These are phyloP conservation scores for Magnolia kwangsiensis DNA, from an alignment of 164 flowering plant genomes.

Conservation along the genomic window DNA sequence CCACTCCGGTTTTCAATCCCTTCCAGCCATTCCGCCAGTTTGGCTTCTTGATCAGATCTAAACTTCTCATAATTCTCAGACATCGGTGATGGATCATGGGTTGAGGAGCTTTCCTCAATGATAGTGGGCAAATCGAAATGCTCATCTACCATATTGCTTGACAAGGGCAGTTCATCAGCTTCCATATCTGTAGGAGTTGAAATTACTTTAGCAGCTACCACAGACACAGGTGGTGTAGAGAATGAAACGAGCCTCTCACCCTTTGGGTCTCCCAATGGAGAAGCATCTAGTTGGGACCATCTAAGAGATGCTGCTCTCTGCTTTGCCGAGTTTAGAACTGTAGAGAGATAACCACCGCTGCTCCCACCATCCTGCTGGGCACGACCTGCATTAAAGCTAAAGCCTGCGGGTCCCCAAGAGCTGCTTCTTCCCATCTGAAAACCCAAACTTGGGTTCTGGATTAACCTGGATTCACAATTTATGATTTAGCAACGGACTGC, in stretches of 20 bases:
- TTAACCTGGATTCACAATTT: slow-evolving; percentile 24
- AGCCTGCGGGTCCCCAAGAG: slow-evolving; percentile 47
- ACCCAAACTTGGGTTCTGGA: slow-evolving; percentile 24
- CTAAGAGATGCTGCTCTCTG: slow-evolving; percentile 53
- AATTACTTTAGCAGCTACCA: slow-evolving; percentile 8
- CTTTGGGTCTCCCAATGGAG: slow-evolving; percentile 15
- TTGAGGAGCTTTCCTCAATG: slow-evolving; percentile 12
- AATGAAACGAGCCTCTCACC: slow-evolving; percentile 17
- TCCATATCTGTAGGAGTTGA: slow-evolving; percentile 31
- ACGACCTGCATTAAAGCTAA: slow-evolving; percentile 29
- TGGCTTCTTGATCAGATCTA: slow-evolving; percentile 66
- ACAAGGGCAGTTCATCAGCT: slow-evolving; percentile 50
- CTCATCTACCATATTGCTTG: slow-evolving; percentile 39
- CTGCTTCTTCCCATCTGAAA: slow-evolving; percentile 36
- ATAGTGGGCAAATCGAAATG: slow-evolving; percentile 19
- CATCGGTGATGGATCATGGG: slow-evolving; percentile 14
- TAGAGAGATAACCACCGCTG: slow-evolving; percentile 44
- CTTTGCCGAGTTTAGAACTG: slow-evolving; percentile 63
- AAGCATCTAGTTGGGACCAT: slow-evolving; percentile 53
- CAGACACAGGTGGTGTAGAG: slow-evolving; percentile 17
- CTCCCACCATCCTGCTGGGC: slow-evolving; percentile 27
- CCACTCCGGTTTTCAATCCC: slow-evolving; percentile 18
- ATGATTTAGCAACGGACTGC: neutral
- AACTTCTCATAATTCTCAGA: slow-evolving; percentile 56
- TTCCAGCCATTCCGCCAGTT: slow-evolving; percentile 65